Conservation (phyloP, 768 basidiomycete species). For the Crucibulum laeve region DNA sequence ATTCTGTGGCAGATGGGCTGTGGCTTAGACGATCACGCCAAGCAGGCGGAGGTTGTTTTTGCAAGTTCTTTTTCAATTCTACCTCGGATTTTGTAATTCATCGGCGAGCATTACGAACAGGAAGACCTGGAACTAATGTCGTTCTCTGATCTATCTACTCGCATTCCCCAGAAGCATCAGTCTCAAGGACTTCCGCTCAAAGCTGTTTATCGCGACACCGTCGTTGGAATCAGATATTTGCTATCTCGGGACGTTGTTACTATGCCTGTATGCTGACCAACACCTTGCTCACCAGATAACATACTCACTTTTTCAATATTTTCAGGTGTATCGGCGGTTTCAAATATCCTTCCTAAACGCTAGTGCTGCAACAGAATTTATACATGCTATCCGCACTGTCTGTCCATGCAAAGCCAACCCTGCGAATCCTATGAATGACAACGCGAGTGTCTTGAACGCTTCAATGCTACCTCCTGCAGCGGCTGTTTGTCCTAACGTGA, state of each 20-base stretch:
- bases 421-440: slow-evolving; percentile 4
- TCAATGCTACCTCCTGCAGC: neutral
- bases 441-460: neutral
- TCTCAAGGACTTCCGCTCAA: slow-evolving; percentile 68
- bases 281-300: neutral
- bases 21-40: slow-evolving; percentile 27
- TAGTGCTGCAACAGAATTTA: slow-evolving; percentile 47
- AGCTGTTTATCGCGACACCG: slow-evolving; percentile 70
- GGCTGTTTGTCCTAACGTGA: neutral
- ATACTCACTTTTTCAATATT: slow-evolving; percentile 3
- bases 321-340: slow-evolving; percentile 70
- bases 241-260: slow-evolving; percentile 33
- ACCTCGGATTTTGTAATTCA: neutral
- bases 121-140: slow-evolving; percentile 75
- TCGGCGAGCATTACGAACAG: slow-evolving; percentile 26
- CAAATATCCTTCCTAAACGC: slow-evolving; percentile 65
- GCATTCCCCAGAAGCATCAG: slow-evolving; percentile 23
- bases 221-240: slow-evolving; percentile 75
- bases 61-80: slow-evolving; percentile 36
- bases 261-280: slow-evolving; percentile 8
- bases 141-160: slow-evolving; percentile 46
- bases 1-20: slow-evolving; percentile 58
- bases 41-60: slow-evolving; percentile 59
- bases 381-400: slow-evolving; percentile 57
- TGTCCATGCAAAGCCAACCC: slow-evolving; percentile 73